phyloP scores from a whole-genome alignment of 192 early-diverging fungal species.

The Umbelopsis isabellina region DNA sequence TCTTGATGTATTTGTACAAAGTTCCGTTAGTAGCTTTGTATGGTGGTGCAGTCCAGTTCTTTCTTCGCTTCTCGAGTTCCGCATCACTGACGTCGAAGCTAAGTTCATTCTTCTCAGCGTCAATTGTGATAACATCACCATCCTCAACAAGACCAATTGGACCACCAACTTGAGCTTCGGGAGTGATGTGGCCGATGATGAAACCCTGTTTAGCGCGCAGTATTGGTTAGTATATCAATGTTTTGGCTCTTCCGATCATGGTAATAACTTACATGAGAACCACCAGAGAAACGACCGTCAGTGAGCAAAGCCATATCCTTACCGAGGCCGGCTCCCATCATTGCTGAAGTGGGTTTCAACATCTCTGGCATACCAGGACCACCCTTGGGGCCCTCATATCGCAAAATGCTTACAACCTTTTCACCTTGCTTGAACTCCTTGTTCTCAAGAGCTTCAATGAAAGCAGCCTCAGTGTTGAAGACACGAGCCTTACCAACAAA shows the following conservation, averaged over 20 bases:
- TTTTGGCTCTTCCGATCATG: neutral
- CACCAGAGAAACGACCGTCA: slow-evolving; percentile 98
- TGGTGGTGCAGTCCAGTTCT: slow-evolving; percentile 81
- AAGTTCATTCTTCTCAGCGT: slow-evolving; percentile 80
- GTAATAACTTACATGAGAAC: slow-evolving; percentile 74
- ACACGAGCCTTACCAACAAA: slow-evolving; percentile 91
- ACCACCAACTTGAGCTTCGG: slow-evolving; percentile 96
- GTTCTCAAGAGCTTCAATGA: slow-evolving; percentile 87
- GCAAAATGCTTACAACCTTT: slow-evolving; percentile 84
- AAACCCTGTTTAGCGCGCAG: slow-evolving; percentile 70
- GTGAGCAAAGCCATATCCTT: slow-evolving; percentile 97
- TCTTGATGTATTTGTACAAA: slow-evolving; percentile 92
- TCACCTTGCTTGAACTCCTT: slow-evolving; percentile 91
- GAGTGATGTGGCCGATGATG: slow-evolving; percentile 98
- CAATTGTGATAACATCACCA: slow-evolving; percentile 89
- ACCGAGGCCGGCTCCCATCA: slow-evolving; percentile 99
- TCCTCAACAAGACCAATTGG: slow-evolving; percentile 91
- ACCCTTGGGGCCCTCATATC: slow-evolving; percentile 98
- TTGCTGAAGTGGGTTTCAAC: slow-evolving; percentile 96
- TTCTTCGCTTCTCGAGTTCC: slow-evolving; percentile 73
- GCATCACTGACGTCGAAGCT: slow-evolving; percentile 76
- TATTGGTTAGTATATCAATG: neutral
- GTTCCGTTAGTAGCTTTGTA: slow-evolving; percentile 88
- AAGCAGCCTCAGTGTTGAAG: slow-evolving; percentile 91
- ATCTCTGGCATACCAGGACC: slow-evolving; percentile 99